Evolutionary conservation across 164 flowering plant genomes (phyloP).

Genomic region (Vitis cinerea): DNA sequence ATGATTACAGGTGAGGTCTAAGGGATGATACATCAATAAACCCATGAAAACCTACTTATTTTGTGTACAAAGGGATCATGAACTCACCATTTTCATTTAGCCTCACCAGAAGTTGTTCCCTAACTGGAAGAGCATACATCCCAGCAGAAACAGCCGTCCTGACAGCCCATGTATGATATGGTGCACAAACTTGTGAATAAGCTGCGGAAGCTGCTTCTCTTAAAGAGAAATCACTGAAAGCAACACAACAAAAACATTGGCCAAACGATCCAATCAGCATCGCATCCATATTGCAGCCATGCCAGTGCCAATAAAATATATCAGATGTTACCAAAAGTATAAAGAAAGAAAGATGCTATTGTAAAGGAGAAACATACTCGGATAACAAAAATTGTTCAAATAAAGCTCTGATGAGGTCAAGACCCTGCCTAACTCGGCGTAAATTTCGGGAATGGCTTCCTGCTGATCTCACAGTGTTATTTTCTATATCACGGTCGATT

Average conservation of each 20-base stretch:
- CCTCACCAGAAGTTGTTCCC: conserved; percentile 63
- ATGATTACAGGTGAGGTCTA: too few species aligned
- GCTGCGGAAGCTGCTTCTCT: conserved; percentile 84
- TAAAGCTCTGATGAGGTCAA: conserved; percentile 79
- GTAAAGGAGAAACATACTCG: conserved; percentile 41
- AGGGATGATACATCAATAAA: too few species aligned
- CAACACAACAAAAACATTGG: too few species aligned
- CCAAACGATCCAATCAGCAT: too few species aligned
- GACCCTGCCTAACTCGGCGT: conserved; percentile 88
- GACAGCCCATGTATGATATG: conserved; percentile 84
- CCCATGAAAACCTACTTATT: too few species aligned
- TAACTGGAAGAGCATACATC: conserved; percentile 87
- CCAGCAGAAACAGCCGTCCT: conserved; percentile 84
- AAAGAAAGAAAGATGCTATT: not conserved
- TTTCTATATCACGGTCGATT: conserved; percentile 56
- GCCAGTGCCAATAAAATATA: not conserved
- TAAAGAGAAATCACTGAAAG: conserved; percentile 51
- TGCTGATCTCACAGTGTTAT: conserved; percentile 54
- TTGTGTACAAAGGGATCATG: not conserved
- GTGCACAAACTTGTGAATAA: conserved; percentile 79
- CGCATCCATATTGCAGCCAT: too few species aligned
- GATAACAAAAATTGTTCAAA: conserved; percentile 65
- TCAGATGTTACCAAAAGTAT: not conserved
- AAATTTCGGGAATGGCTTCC: conserved; percentile 85
- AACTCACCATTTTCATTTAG: conserved; percentile 78